phyloP scores from a whole-genome alignment of 2,329 filamentous ascomycete species.

The Ophiostoma australiae region DNA sequence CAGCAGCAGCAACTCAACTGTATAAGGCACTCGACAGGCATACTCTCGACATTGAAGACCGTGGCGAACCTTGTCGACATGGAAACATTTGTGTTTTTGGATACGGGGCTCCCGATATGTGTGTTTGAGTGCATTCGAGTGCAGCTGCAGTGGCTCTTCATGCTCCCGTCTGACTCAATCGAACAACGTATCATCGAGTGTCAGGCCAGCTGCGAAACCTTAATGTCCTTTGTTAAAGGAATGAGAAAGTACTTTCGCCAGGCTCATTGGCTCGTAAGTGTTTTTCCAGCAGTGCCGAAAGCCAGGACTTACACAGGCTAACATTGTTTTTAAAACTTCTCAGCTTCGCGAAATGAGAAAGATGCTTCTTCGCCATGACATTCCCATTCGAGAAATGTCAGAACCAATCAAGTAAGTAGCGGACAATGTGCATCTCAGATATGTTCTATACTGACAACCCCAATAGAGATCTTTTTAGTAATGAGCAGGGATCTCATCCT shows the following conservation, averaged over 20 bases:
- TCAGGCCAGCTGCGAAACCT: conserved; percentile 5
- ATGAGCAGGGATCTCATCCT: neutral
- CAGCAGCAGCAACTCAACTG: conserved; percentile 14
- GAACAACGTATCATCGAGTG: conserved; percentile 3
- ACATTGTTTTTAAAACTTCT: neutral
- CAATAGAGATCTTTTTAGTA: neutral
- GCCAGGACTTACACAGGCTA: neutral
- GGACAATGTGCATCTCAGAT: neutral
- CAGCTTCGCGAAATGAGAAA: neutral
- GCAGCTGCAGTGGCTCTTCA: conserved; percentile 15
- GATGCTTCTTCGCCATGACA: neutral
- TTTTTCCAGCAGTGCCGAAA: neutral
- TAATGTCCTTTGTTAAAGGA: conserved; percentile 4
- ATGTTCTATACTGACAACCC: neutral
- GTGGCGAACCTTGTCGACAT: conserved; percentile 3
- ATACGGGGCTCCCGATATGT: neutral
- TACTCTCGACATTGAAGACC: neutral
- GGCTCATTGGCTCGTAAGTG: conserved; percentile 6
- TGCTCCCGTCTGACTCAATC: conserved; percentile 11
- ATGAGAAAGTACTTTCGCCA: conserved; percentile 16
- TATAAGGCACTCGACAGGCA: conserved; percentile 6
- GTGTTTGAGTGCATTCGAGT: neutral
- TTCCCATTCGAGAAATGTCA: neutral
- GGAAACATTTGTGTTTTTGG: conserved; percentile 6
- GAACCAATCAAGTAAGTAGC: neutral